Conservation (phyloP, 2,329 filamentous ascomycete genomes). For the Penicillium corylophilum region DNA sequence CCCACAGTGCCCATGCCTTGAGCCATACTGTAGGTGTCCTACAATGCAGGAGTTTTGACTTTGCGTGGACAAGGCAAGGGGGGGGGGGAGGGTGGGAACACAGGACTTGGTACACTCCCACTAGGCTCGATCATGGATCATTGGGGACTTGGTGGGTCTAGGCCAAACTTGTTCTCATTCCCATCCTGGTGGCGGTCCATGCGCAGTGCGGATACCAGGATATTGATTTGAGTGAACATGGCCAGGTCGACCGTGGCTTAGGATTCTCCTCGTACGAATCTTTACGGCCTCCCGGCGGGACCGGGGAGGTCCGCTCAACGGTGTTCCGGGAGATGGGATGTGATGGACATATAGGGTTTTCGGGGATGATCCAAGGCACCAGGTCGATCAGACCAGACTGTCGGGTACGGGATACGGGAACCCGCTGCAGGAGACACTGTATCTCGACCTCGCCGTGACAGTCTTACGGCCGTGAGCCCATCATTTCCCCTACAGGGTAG, state of each 20-base stretch:
- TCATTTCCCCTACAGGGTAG: too few relatives aligned
- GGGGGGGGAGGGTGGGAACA: constrained; percentile 5
- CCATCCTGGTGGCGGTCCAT: background rate
- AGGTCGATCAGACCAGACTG: constrained; percentile 19
- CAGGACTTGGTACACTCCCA: constrained; percentile 22
- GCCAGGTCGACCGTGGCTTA: background rate
- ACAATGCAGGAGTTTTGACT: constrained; percentile 2
- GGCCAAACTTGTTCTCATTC: background rate
- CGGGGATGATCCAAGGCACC: constrained; percentile 14
- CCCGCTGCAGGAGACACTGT: constrained; percentile 12
- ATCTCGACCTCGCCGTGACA: constrained; percentile 8
- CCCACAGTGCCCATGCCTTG: background rate
- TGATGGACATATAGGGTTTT: too few relatives aligned
- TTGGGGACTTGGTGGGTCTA: background rate
- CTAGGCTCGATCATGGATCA: constrained; percentile 25
- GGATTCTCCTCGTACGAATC: background rate
- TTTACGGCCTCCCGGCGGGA: background rate
- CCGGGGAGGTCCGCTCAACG: background rate
- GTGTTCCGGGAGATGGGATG: background rate
- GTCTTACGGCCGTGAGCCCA: background rate
- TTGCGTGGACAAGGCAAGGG: constrained; percentile 10
- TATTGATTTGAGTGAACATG: too few relatives aligned
- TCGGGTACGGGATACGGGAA: constrained; percentile 13
- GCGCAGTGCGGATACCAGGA: background rate
- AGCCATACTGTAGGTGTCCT: too few relatives aligned